A percentile compares a stretch with the other conserved stretches of the same genome.
Evolutionary conservation across 495 filamentous ascomycete species (phyloP).

Genomic region (Trichocladium antarcticum): DNA sequence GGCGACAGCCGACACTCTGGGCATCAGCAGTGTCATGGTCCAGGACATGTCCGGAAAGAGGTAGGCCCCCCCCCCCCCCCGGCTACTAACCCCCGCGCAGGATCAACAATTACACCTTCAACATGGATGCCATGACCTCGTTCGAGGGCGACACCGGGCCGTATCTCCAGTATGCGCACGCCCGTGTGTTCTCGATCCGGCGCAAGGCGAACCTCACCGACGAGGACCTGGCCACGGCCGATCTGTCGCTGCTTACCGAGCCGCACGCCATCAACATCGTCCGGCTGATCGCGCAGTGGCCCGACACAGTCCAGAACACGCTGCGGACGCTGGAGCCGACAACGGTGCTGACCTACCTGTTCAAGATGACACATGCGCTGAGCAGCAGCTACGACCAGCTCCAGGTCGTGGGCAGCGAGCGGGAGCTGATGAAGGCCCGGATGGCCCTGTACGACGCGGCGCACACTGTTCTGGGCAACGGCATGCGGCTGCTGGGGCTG

Average conservation of each 20-base stretch:
- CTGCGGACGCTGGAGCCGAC: slow-evolving; percentile 55
- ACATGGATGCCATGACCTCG: slow-evolving; percentile 54
- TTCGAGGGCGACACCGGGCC: slow-evolving; percentile 62
- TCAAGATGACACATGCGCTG: slow-evolving; percentile 76
- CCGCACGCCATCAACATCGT: slow-evolving; percentile 49
- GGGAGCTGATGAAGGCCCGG: slow-evolving; percentile 60
- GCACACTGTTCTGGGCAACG: slow-evolving; percentile 66
- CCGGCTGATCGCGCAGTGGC: slow-evolving; percentile 51
- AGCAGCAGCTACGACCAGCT: slow-evolving; percentile 77
- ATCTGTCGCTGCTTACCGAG: slow-evolving; percentile 48
- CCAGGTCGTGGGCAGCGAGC: slow-evolving; percentile 62
- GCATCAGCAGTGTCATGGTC: slow-evolving; percentile 52
- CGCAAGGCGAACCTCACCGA: slow-evolving; percentile 41
- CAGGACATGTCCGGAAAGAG: slow-evolving; percentile 58
- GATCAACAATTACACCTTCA: slow-evolving; percentile 53
- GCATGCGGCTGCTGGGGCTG: slow-evolving; percentile 72
- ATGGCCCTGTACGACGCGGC: slow-evolving; percentile 76
- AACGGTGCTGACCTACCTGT: slow-evolving; percentile 68
- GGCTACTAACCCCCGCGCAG: slow-evolving; percentile 19
- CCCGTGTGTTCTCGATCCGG: slow-evolving; percentile 51
- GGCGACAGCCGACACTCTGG: slow-evolving; percentile 45
- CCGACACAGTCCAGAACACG: slow-evolving; percentile 52
- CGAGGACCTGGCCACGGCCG: slow-evolving; percentile 45
- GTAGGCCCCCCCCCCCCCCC: slow-evolving; percentile 16
- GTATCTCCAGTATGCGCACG: slow-evolving; percentile 59